Base-by-base conservation (phyloP, 2,329 filamentous ascomycete species). In the Colletotrichum australisinense region DNA sequence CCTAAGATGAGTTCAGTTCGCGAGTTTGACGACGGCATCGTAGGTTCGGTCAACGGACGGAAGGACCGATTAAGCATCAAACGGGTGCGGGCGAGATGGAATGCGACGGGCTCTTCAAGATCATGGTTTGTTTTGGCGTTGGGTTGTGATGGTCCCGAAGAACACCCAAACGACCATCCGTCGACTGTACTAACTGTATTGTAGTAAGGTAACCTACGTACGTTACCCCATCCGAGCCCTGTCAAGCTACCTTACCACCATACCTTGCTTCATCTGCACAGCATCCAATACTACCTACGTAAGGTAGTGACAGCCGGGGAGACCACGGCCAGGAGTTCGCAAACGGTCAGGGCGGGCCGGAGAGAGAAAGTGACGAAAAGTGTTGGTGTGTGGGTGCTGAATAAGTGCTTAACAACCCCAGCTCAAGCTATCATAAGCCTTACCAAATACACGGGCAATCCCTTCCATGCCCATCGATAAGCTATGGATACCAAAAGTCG, bases 361-460 rank as follows among this genome's bases (percentile, higher is more conserved):
- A 7, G 42, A 49, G 32, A 49, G 42, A n/a, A 49, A 8, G 16
- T 3, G 16, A 9, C 5, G 4, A 9, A 19, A n/a, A n/a, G 42
- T 49, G 42, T n/a, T 49, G 42, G 42, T 49, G 26, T 14, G 12
- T n/a, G 8, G 60, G 46, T 32, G 71, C 71, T 73, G 67, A 73
- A 49, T 66, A 73, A 73, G 67, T 60, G 67, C 67, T 73, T 73
- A 66, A 71, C 67, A 71, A 62, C 70, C 30, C 60, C 42, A n/a
- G 42, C 49, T 16, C 16, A 22, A 64, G 35, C 42, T 32, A 65
- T 42, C 53, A 64, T 63, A 69, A 71, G 60, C 67, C 71, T 73
- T 65, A 70, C 67, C 67, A 60, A 66, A 73, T 66, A 63, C 60
- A 32, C 60, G 28, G 57, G 32, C 14, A 14, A 60, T 42, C 57